Evolutionary conservation across 2,329 filamentous ascomycete species (phyloP).

Genomic region (Leptographium wingfieldii): DNA sequence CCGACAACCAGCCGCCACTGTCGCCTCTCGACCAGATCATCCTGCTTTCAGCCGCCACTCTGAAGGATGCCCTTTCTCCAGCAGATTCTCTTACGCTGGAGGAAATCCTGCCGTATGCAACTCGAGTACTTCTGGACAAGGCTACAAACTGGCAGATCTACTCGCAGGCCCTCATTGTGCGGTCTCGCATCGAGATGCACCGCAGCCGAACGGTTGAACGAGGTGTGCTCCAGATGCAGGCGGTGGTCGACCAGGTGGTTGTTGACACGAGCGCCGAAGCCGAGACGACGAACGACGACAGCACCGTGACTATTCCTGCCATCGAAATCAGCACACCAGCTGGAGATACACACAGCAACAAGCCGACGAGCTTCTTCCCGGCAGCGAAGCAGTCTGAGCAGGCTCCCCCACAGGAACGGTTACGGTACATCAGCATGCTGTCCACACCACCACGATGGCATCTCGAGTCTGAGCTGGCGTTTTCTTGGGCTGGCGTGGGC

Average conservation of each 20-base stretch:
- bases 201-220: slow-evolving; percentile 78
- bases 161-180: slow-evolving; percentile 80
- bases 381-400: slow-evolving; percentile 63
- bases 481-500: slow-evolving; percentile 82
- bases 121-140: slow-evolving; percentile 74
- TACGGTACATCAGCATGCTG: slow-evolving; percentile 75
- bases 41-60: slow-evolving; percentile 72
- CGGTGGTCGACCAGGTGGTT: slow-evolving; percentile 88
- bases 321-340: slow-evolving; percentile 32
- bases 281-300: slow-evolving; percentile 12
- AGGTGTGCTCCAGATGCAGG: slow-evolving; percentile 83
- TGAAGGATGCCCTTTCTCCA: slow-evolving; percentile 79
- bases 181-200: slow-evolving; percentile 82
- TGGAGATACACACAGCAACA: slow-evolving; percentile 14
- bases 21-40: slow-evolving; percentile 80
- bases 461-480: slow-evolving; percentile 82
- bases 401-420: slow-evolving; percentile 60
- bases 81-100: slow-evolving; percentile 79
- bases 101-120: slow-evolving; percentile 84
- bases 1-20: slow-evolving; percentile 71
- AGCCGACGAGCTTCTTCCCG: slow-evolving; percentile 70
- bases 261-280: slow-evolving; percentile 51
- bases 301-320: slow-evolving; percentile 23
- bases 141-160: slow-evolving; percentile 97
- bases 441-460: slow-evolving; percentile 84